A percentile compares a stretch with the other conserved stretches of the same genome.
Evolutionary conservation across 192 early-diverging fungal species (phyloP).

Genomic region (Entomortierella parvispora): DNA sequence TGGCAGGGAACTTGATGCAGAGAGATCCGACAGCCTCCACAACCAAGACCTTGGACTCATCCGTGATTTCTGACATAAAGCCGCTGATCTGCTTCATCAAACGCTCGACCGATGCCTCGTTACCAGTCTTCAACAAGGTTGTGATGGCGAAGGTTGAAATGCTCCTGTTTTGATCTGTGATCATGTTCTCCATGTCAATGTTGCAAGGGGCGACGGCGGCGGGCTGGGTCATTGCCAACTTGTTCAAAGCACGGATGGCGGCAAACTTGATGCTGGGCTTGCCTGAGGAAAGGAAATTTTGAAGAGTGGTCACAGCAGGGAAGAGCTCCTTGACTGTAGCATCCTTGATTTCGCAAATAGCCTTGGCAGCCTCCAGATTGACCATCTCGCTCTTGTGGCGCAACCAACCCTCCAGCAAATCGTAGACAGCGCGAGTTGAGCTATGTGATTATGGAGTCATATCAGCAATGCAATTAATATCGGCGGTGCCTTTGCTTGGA

Average conservation of each 20-base stretch:
- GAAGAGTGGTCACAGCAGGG: slow-evolving; percentile 92
- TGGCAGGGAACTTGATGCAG: slow-evolving; percentile 95
- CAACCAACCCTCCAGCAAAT: slow-evolving; percentile 89
- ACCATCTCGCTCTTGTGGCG: slow-evolving; percentile 98
- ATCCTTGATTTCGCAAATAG: slow-evolving; percentile 91
- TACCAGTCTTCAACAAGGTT: slow-evolving; percentile 98
- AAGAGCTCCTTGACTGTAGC: slow-evolving; percentile 88
- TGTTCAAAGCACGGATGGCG: slow-evolving; percentile 96
- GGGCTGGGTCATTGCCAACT: slow-evolving; percentile 90
- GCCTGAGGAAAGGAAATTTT: slow-evolving; percentile 92
- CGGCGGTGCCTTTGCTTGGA: too few species aligned
- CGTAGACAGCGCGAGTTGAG: slow-evolving; percentile 77
- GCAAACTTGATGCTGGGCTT: slow-evolving; percentile 96
- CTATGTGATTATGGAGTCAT: slow-evolving; percentile 21
- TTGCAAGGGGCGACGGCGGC: slow-evolving; percentile 94
- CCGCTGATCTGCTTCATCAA: slow-evolving; percentile 99
- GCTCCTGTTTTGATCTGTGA: slow-evolving; percentile 96
- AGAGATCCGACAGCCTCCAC: slow-evolving; percentile 97
- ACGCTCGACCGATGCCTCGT: slow-evolving; percentile 96
- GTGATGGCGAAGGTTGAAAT: slow-evolving; percentile 99
- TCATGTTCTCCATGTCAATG: slow-evolving; percentile 97
- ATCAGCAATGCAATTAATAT: background rate
- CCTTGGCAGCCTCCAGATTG: slow-evolving; percentile 95
- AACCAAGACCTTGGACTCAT: slow-evolving; percentile 99
- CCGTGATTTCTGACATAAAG: slow-evolving; percentile 98